These are phyloP conservation scores for Yarrowia osloensis DNA, from an alignment of 805 yeast genomes.

Conservation along the genomic window DNA sequence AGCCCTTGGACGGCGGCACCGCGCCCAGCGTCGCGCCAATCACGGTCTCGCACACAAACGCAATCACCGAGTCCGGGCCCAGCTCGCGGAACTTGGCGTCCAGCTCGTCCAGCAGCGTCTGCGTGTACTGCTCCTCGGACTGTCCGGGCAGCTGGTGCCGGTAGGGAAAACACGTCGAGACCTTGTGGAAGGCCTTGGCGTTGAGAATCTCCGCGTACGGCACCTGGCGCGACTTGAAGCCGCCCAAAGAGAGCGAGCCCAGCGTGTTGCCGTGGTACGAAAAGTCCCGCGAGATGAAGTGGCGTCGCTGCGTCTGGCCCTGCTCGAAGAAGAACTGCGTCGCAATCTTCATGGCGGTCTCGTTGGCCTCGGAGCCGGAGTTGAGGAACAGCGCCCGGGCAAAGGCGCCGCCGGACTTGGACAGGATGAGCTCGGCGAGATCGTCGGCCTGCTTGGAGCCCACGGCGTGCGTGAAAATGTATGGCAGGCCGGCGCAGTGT, in stretches of 20 bases:
- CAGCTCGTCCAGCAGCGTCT: constrained; percentile 46
- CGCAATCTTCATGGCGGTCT: constrained; percentile 62
- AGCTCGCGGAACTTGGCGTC: constrained; percentile 48
- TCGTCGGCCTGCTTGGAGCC: constrained; percentile 33
- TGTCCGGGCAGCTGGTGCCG: constrained; percentile 43
- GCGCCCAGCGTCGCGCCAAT: constrained; percentile 53
- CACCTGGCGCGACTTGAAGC: constrained; percentile 40
- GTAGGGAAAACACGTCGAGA: constrained; percentile 42
- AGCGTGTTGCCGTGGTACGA: constrained; percentile 55
- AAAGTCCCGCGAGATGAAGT: constrained; percentile 49
- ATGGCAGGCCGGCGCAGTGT: constrained; percentile 28
- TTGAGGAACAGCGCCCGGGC: constrained; percentile 26
- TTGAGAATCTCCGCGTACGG: constrained; percentile 29
- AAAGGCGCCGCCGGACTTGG: constrained; percentile 31
- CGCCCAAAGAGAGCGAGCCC: constrained; percentile 47
- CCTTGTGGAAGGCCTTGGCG: constrained; percentile 35
- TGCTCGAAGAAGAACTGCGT: constrained; percentile 51
- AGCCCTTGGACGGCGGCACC: constrained; percentile 50
- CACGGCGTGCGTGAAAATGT: constrained; percentile 32
- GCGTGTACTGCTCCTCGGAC: constrained; percentile 47
- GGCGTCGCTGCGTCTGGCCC: constrained; percentile 47
- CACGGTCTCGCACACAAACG: constrained; percentile 51
- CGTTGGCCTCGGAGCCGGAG: constrained; percentile 67
- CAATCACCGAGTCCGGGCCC: constrained; percentile 50
- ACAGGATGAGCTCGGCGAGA: constrained; percentile 29